Percentiles rank a stretch among this genome's conserved stretches.
Conservation (phyloP, 208 protist species). For the Acanthamoeba castellanii region DNA sequence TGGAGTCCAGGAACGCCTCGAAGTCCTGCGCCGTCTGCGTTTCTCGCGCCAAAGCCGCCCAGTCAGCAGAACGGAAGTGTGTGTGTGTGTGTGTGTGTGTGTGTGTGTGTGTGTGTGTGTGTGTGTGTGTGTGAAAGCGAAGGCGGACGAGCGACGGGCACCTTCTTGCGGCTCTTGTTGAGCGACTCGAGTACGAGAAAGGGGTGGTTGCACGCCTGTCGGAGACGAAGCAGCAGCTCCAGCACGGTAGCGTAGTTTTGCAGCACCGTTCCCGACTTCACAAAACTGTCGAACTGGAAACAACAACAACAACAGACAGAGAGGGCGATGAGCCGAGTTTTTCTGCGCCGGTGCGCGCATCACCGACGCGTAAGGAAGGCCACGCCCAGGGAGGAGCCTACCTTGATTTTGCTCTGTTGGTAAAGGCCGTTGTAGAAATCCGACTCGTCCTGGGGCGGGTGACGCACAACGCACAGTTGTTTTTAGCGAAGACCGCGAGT, state of each 20-base stretch:
- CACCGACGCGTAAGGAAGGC: too few species aligned
- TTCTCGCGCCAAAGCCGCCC: too few species aligned
- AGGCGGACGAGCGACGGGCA: background rate
- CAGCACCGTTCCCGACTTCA: constrained; percentile 82
- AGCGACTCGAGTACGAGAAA: constrained; percentile 72
- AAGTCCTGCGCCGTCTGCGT: constrained; percentile 1
- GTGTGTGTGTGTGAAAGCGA: too few species aligned
- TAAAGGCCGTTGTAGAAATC: constrained; percentile 24
- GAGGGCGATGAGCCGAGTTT: too few species aligned
- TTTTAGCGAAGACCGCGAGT: too few species aligned
- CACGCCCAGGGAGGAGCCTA: too few species aligned
- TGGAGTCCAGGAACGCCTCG: background rate
- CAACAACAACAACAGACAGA: constrained; percentile 83
- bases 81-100: too few species aligned
- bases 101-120: too few species aligned
- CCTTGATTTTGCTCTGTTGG: constrained; percentile 77
- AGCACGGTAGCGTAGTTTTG: constrained; percentile 88
- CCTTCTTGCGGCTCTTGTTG: background rate
- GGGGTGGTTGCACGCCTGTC: constrained; percentile 90
- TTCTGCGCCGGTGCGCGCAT: too few species aligned
- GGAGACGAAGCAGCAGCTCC: constrained; percentile 87
- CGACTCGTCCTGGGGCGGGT: background rate
- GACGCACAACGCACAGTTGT: too few species aligned
- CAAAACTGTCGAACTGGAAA: constrained; percentile 85
- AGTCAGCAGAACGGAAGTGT: too few species aligned